These are phyloP conservation scores for Solanum pinnatisectum DNA, from an alignment of 257 asterid species.

Conservation along the genomic window DNA sequence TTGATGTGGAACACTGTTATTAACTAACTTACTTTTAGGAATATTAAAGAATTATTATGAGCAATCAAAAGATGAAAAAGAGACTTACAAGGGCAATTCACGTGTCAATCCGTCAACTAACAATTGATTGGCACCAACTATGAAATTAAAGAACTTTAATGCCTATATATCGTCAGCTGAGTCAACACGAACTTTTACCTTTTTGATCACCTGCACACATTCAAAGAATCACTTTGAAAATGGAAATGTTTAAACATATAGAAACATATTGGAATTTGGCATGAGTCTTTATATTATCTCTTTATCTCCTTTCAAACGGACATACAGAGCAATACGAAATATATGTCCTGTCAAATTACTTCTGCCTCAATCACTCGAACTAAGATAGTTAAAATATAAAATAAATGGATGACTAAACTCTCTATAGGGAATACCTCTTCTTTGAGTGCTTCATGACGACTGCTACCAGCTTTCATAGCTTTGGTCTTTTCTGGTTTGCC, in stretches of 20 bases:
- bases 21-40: neutral
- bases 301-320: neutral
- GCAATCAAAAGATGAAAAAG: neutral
- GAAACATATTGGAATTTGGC: neutral
- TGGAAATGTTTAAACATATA: neutral
- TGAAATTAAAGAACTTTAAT: constrained; percentile 54
- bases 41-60: neutral
- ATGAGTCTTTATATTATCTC: neutral
- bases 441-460: constrained; percentile 67
- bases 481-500: constrained; percentile 52
- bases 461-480: constrained; percentile 84
- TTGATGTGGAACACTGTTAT: neutral
- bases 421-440: constrained; percentile 47
- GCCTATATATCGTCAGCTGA: constrained; percentile 77
- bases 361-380: neutral
- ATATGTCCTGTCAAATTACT: neutral
- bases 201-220: constrained; percentile 52
- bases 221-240: neutral
- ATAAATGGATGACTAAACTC: neutral
- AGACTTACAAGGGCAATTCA: constrained; percentile 86
- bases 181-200: constrained; percentile 39
- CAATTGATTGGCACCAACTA: constrained; percentile 61
- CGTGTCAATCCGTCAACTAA: constrained; percentile 78
- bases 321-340: neutral
- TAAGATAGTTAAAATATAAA: neutral